Conservation (phyloP, 2,329 filamentous ascomycete species). For the Podosphaera aphanis region DNA sequence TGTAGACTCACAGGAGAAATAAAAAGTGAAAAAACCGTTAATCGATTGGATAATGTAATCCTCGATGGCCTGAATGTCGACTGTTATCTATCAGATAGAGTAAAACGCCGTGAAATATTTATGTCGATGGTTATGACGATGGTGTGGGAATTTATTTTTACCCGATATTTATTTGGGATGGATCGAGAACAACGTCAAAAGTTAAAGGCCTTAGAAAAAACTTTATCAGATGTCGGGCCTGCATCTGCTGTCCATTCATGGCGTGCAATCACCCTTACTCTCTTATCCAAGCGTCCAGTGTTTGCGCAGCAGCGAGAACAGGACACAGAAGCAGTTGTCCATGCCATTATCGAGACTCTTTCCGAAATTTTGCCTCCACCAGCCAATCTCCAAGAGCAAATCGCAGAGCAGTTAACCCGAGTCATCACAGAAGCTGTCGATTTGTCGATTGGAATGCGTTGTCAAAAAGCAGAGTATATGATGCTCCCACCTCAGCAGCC, state of each 20-base stretch:
- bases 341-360: conserved; percentile 69
- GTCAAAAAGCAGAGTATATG: conserved; percentile 88
- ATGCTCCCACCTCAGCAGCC: conserved; percentile 92
- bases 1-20: conserved; percentile 69
- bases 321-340: conserved; percentile 88
- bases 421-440: conserved; percentile 77
- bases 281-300: conserved; percentile 57
- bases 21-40: conserved; percentile 77
- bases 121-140: conserved; percentile 98
- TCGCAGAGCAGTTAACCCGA: conserved; percentile 62
- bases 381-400: conserved; percentile 52
- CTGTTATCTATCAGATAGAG: conserved; percentile 63
- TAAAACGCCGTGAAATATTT: conserved; percentile 77
- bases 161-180: conserved; percentile 94
- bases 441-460: conserved; percentile 90
- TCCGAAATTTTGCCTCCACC: conserved; percentile 72
- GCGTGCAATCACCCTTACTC: conserved; percentile 82
- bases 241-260: conserved; percentile 80
- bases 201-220: conserved; percentile 86
- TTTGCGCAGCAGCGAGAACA: conserved; percentile 65
- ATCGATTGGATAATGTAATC: conserved; percentile 80
- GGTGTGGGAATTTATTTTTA: conserved; percentile 98
- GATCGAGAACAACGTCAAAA: conserved; percentile 94
- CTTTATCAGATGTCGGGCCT: conserved; percentile 69
- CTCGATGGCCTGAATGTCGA: conserved; percentile 89